These are phyloP conservation scores for Periglandula ipomoeae DNA, from an alignment of 2,329 filamentous ascomycete genomes.

Conservation along the genomic window DNA sequence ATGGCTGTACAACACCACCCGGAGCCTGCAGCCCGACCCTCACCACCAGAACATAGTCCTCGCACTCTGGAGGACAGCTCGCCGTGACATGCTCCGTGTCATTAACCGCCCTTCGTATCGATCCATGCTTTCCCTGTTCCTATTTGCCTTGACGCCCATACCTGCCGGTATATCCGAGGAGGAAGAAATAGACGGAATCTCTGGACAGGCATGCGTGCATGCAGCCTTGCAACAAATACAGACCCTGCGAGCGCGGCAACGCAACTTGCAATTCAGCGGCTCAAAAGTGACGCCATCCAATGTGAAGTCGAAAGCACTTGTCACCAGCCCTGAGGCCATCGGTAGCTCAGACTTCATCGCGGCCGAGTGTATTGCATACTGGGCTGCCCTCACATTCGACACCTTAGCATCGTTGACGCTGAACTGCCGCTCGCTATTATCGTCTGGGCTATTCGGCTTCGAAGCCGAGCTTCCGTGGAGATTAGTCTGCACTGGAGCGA, in stretches of 20 bases:
- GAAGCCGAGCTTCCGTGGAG: conserved; percentile 21
- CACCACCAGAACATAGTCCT: conserved; percentile 13
- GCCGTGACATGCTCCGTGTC: conserved; percentile 28
- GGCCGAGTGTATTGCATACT: conserved; percentile 30
- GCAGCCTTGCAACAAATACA: conserved; percentile 32
- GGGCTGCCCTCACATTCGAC: conserved; percentile 32
- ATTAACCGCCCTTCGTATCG: conserved; percentile 32
- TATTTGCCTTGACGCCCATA: conserved; percentile 31
- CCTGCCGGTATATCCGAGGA: conserved; percentile 29
- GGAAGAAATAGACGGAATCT: conserved; percentile 30
- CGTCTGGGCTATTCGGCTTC: conserved; percentile 27
- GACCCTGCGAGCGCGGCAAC: conserved; percentile 27
- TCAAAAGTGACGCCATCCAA: conserved; percentile 25
- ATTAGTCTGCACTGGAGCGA: conserved; percentile 18
- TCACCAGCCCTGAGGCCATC: conserved; percentile 18
- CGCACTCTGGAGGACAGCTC: conserved; percentile 24
- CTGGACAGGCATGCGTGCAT: conserved; percentile 30
- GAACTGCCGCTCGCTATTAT: conserved; percentile 29
- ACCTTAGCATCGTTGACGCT: conserved; percentile 31
- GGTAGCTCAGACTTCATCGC: conserved; percentile 24
- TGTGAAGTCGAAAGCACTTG: conserved; percentile 12
- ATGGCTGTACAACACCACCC: conserved; percentile 19
- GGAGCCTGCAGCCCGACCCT: background rate
- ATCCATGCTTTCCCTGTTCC: conserved; percentile 29
- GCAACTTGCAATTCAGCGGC: conserved; percentile 30